A percentile compares a stretch with the other conserved stretches of the same genome.
Evolutionary conservation across 108 stramenopile genomes (phyloP).

Genomic region (Pseudonitzschia multistriata): DNA sequence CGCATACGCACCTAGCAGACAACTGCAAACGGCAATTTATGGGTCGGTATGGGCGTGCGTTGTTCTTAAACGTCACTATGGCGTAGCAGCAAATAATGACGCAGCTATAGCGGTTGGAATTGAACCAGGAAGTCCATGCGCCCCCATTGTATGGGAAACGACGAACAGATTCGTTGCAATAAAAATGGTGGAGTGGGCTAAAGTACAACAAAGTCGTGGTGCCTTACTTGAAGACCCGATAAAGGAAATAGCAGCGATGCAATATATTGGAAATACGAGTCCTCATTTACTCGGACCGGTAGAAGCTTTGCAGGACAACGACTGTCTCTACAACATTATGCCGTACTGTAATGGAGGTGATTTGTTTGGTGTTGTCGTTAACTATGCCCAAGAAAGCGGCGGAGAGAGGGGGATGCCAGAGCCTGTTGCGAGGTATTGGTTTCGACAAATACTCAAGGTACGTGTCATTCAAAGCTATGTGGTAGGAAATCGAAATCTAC

Average conservation of each 20-base stretch:
- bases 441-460: constrained; percentile 84
- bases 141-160: constrained; percentile 88
- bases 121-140: constrained; percentile 67
- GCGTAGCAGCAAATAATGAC: constrained; percentile 68
- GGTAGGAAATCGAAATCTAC: not conserved
- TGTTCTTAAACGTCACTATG: constrained; percentile 66
- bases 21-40: constrained; percentile 87
- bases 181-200: constrained; percentile 89
- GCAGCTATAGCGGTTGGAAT: constrained; percentile 78
- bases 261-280: constrained; percentile 63
- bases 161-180: constrained; percentile 73
- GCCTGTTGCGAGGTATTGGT: constrained; percentile 84
- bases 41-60: constrained; percentile 78
- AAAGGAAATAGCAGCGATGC: constrained; percentile 89
- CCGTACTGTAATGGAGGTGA: constrained; percentile 88
- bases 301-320: constrained; percentile 83
- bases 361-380: constrained; percentile 83
- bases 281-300: constrained; percentile 72
- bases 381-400: constrained; percentile 66
- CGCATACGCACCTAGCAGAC: constrained; percentile 77
- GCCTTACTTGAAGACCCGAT: constrained; percentile 84
- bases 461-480: constrained; percentile 10
- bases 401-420: constrained; percentile 83
- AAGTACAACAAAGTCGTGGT: constrained; percentile 76
- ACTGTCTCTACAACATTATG: constrained; percentile 86